Base-by-base conservation (phyloP, 208 protist species). In the Crithidia acanthocephali region DNA sequence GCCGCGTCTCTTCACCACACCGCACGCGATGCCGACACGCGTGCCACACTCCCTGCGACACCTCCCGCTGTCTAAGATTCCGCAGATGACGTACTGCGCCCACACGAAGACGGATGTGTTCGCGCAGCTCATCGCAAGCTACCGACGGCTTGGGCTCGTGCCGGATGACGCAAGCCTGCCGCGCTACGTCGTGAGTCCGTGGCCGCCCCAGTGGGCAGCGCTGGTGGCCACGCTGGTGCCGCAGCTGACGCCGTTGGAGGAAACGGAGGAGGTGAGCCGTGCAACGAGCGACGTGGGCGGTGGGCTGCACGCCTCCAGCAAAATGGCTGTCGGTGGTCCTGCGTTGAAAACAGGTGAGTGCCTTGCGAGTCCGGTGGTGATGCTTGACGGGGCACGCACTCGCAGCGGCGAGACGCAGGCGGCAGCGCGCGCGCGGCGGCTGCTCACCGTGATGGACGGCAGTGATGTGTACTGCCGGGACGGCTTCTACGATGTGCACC, bases 81-180 rank as follows among this genome's bases (percentile, higher is more conserved):
- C 76, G 25, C 61, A 68, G 4, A 57, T 76, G 44, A 93, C 85
- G 2, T 71, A 77, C 28, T 86, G 78, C 56, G 60, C 47, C 16
- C 74, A 89, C 68, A 90, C 88, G 0, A 18, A 51, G 3, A 30
- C 42, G 9, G 88, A 93, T 73, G 80, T 90, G 11, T 90, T 93
- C 68, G 74, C 62, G 8, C 68, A 57, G 13, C 62, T 89, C 11
- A 59, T 82, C 44, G 68, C 61, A 23, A 90, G 85, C 73, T 93
- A 84, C 61, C 51, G 57, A 10, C 59, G 74, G 5, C 62, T 93
- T 10, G 42, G 57, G 2, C 52, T 90, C 2, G 45, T 88, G 16
- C 64, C 72, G 35, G 83, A 88, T 9, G 66, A 68, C 23, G 51
- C 60, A 22, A 16, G 10, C 0, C 67, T 66, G 50, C 55, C 80